These are phyloP conservation scores for Apiosordaria backusii DNA, from an alignment of 495 filamentous ascomycete species.

Conservation along the genomic window DNA sequence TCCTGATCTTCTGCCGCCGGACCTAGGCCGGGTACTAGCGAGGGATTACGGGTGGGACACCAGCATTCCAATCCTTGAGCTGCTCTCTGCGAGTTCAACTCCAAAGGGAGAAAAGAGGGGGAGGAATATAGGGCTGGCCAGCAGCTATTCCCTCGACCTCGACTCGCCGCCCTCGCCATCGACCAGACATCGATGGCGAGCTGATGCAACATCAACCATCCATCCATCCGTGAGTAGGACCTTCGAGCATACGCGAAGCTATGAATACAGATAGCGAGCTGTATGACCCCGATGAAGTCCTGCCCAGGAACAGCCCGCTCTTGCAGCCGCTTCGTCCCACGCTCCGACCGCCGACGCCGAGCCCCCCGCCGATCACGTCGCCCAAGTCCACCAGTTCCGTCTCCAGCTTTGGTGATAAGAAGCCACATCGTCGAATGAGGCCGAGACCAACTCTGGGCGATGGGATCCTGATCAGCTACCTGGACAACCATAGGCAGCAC, in stretches of 20 bases:
- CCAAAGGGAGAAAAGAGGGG: slow-evolving; percentile 6
- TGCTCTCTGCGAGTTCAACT: background rate
- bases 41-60: background rate
- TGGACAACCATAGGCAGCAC: slow-evolving; percentile 47
- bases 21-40: slow-evolving; percentile 11
- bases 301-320: slow-evolving; percentile 41
- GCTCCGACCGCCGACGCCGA: slow-evolving; percentile 40
- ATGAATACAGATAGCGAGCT: slow-evolving; percentile 46
- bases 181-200: slow-evolving; percentile 32
- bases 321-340: slow-evolving; percentile 40
- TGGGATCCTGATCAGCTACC: slow-evolving; percentile 51
- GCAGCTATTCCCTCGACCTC: background rate
- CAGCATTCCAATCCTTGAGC: slow-evolving; percentile 2
- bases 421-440: slow-evolving; percentile 44
- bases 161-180: background rate
- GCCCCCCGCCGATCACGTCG: slow-evolving; percentile 30
- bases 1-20: slow-evolving; percentile 8
- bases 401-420: slow-evolving; percentile 34
- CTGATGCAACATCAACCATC: slow-evolving; percentile 21
- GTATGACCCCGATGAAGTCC: slow-evolving; percentile 47
- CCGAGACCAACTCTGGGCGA: slow-evolving; percentile 47
- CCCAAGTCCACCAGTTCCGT: slow-evolving; percentile 39
- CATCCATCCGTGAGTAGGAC: slow-evolving; percentile 24
- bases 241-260: slow-evolving; percentile 35
- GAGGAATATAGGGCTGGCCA: background rate